A percentile compares a stretch with the other conserved stretches of the same genome.
Conservation (phyloP, 495 filamentous ascomycete species). For the Choiromyces venosus region DNA sequence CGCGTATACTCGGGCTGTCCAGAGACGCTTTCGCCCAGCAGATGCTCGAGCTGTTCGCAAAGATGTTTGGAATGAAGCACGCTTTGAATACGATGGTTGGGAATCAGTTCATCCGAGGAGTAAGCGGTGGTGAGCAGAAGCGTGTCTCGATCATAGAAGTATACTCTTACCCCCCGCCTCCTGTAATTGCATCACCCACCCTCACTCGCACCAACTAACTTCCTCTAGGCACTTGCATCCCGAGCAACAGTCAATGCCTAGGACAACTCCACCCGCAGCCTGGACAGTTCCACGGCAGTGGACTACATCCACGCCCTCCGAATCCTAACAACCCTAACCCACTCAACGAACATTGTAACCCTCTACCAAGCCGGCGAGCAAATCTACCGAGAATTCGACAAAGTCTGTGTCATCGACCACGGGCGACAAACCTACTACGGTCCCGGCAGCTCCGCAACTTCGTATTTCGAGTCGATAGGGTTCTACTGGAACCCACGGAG, state of each 20-base stretch:
- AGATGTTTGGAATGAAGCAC: conserved; percentile 72
- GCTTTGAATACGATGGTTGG: conserved; percentile 79
- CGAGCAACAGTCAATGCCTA: conserved; percentile 52
- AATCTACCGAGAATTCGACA: conserved; percentile 68
- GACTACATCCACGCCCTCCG: conserved; percentile 50
- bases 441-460: conserved; percentile 56
- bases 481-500: conserved; percentile 62
- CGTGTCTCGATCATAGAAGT: conserved; percentile 55
- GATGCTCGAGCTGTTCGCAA: conserved; percentile 46
- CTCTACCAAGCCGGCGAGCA: conserved; percentile 68
- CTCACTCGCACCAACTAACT: background rate
- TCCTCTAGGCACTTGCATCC: conserved; percentile 43
- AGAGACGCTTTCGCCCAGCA: conserved; percentile 48
- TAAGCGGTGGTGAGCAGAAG: conserved; percentile 59
- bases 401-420: conserved; percentile 61
- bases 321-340: conserved; percentile 71
- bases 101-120: conserved; percentile 71
- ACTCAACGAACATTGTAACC: conserved; percentile 74
- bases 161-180: conserved; percentile 41
- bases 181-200: conserved; percentile 6
- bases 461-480: conserved; percentile 65
- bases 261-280: conserved; percentile 55
- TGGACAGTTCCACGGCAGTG: conserved; percentile 51
- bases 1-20: conserved; percentile 47
- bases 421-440: conserved; percentile 65